Base-by-base conservation (phyloP, 352 stramenopile genomes). In the Chrysophaeum taylorii region DNA sequence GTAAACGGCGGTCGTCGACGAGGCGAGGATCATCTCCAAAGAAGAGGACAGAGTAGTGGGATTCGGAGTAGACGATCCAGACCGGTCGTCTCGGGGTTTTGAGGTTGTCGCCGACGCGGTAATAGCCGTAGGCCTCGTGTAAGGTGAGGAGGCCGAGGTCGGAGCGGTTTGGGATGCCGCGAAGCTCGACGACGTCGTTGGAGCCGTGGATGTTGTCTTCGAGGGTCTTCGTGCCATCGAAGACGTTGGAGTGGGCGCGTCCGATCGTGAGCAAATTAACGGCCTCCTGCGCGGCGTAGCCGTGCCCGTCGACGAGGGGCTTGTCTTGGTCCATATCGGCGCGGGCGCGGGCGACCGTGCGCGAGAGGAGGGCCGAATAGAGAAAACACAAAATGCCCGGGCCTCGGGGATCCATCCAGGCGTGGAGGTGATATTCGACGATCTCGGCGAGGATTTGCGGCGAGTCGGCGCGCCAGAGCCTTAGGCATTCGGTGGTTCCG, bases 41-140 rank as follows among this genome's bases (percentile, higher is more conserved):
- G n/a, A n/a, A n/a, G 21, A 91, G 69, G 38, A 90, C 82, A 25
- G 85, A 90, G 76, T 89, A 91, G 76, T 92, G 86, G 35, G 84
- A 91, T 72, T 92, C 86, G 39, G 84, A 91, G 71, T 84, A 91
- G 33, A 92, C 81, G 33, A 91, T 85, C 82, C 82, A 92, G 48
- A 91, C 75, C 69, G 85, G 87, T 50, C 82, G 79, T 18, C 64
- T 54, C 0, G 85, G 86, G 16, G 57, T 70, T 68, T 92, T 91
- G 37, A 90, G 72, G 42, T 83, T 69, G 37, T 78, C 82, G 37
- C 86, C 85, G 15, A 91, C 86, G n/a, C 83, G 71, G 29, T 91
- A 78, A 72, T 91, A 88, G 73, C 86, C 80, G 73, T 89, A 90
- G 2, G 84, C 84, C 64, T 92, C 85, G 50, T 91, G 90, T 0